Evolutionary conservation across 1,284 basidiomycete species (phyloP).

Genomic region (Microbotryum saponariae): DNA sequence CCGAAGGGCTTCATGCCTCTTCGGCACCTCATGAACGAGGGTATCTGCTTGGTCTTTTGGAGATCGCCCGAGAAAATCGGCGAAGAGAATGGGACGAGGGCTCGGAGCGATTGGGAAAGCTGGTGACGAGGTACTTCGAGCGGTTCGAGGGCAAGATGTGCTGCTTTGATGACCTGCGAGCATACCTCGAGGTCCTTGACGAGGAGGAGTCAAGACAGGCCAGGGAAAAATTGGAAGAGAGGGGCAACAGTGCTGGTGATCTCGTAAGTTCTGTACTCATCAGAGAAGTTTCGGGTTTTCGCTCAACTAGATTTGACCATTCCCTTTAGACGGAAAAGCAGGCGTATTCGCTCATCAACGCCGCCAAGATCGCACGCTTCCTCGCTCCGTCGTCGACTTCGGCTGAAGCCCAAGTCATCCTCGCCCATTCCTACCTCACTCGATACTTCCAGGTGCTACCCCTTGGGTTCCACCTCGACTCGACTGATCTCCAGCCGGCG

Average conservation of each 20-base stretch:
- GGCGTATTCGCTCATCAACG: conserved; percentile 59
- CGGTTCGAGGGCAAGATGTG: conserved; percentile 69
- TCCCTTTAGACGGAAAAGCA: conserved; percentile 47
- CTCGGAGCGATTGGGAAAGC: conserved; percentile 40
- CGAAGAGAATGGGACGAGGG: conserved; percentile 39
- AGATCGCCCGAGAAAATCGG: conserved; percentile 38
- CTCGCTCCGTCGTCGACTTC: conserved; percentile 49
- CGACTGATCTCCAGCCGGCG: conserved; percentile 69
- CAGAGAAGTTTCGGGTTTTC: background rate
- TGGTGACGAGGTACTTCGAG: conserved; percentile 55
- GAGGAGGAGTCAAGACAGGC: conserved; percentile 33
- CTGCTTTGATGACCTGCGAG: conserved; percentile 73
- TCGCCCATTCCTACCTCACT: conserved; percentile 51
- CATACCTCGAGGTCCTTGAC: conserved; percentile 51
- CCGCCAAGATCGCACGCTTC: conserved; percentile 61
- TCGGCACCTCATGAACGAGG: conserved; percentile 60
- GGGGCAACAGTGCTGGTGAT: background rate
- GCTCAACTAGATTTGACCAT: background rate
- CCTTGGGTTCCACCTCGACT: conserved; percentile 63
- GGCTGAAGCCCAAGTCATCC: conserved; percentile 51
- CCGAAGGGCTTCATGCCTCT: conserved; percentile 47
- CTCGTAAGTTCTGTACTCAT: background rate
- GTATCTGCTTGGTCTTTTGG: conserved; percentile 58
- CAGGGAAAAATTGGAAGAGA: conserved; percentile 7
- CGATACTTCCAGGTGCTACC: conserved; percentile 59